A percentile compares a stretch with the other conserved stretches of the same genome.
These are phyloP conservation scores for Acacia acuminata DNA, from an alignment of 306 rosid species.

Conservation along the genomic window DNA sequence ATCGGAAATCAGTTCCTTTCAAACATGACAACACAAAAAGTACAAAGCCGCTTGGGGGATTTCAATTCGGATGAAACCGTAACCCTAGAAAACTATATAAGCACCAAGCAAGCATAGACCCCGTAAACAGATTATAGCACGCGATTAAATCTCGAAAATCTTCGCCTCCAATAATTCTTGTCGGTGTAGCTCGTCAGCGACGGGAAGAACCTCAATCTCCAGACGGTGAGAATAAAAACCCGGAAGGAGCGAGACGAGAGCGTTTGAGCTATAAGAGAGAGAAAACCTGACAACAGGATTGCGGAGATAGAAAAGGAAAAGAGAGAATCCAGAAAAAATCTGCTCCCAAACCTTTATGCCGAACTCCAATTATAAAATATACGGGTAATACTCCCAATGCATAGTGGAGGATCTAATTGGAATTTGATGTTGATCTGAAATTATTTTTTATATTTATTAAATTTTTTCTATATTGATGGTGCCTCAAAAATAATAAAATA, in stretches of 20 bases:
- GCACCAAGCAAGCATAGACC: not conserved
- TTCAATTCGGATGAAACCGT: constrained; percentile 37
- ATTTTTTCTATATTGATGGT: no score
- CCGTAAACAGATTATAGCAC: not conserved
- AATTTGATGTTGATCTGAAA: no score
- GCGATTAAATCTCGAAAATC: constrained; percentile 18
- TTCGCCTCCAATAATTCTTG: not conserved
- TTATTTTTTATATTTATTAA: no score
- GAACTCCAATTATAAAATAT: no score
- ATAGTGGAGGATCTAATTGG: no score
- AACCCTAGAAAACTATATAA: constrained; percentile 32
- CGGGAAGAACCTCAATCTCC: constrained; percentile 17
- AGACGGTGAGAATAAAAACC: not conserved
- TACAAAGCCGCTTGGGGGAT: constrained; percentile 43
- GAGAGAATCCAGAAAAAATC: no score
- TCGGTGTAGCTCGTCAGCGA: not conserved
- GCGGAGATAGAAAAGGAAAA: not conserved
- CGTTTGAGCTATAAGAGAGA: not conserved
- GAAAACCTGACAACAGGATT: not conserved
- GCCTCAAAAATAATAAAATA: no score
- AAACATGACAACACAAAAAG: constrained; percentile 27
- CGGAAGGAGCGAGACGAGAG: not conserved
- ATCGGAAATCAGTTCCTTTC: constrained; percentile 30
- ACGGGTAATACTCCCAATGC: no score
- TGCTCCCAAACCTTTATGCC: no score